Evolutionary conservation across 805 yeast species (phyloP), one percentile per base, ranked within the genome.

Genomic region (Metschnikowia sp.): DNA sequence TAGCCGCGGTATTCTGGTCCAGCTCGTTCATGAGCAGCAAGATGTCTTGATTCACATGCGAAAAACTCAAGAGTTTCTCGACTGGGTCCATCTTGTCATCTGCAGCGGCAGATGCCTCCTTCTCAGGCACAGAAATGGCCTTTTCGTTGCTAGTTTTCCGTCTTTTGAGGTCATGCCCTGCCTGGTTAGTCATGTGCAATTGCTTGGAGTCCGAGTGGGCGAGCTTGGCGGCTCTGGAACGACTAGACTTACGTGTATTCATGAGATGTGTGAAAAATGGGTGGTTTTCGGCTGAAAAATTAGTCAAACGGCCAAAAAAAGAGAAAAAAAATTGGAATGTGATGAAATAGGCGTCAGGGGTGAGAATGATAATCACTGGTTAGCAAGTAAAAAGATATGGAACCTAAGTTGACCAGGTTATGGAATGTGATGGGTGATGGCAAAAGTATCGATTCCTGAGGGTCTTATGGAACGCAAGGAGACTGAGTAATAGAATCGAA

Each of bases 41-140:
- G 35, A 67, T 62, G 49, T 69, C 74, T 33, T 55, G 59, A 47
- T 66, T 60, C 26, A 56, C 48, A 44, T 58, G 65, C 10, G 72
- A 61, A 45, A 69, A 64, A 47, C 72, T 65, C 42, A 72, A 58
- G 32, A 72, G 61, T 50, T 63, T 70, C 53, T 72, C 74, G 43
- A 72, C 75, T 6, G 76, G 77, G 52, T 72, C 77, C 28, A 71
- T 63, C 45, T 57, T 66, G 49, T 70, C 73, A 30, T 57, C 53
- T n/a, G 26, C 33, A n/a, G 40, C 32, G n/a, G 59, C 58, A n/a
- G 15, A 11, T 13, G 34, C 15, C 22, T 35, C 15, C 15, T 28
- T 29, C 22, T 38, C 40, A 13, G 15, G 9, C 8, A 11, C 32
- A 12, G 15, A 18, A n/a, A n/a, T n/a, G 38, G 12, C 19, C 40